Evolutionary conservation across 306 rosid genomes (phyloP).

Genomic region (Luffa aegyptiaca): DNA sequence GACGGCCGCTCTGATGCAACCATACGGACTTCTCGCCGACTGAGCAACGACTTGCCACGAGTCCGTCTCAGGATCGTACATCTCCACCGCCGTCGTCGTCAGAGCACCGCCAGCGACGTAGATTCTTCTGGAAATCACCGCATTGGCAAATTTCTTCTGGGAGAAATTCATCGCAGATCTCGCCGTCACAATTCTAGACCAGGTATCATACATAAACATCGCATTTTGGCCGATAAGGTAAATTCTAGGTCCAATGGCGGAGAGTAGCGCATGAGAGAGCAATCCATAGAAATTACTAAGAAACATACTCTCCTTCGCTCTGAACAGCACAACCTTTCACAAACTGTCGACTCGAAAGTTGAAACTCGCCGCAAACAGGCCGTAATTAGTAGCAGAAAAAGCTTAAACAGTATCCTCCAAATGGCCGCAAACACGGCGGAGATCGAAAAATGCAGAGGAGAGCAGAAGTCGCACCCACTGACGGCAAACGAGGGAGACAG

Average conservation of each 20-base stretch:
- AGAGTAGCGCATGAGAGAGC: slow-evolving; percentile 41
- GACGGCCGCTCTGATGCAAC: slow-evolving; percentile 53
- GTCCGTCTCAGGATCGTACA: slow-evolving; percentile 33
- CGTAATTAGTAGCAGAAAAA: slow-evolving; percentile 30
- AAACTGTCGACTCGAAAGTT: slow-evolving; percentile 1
- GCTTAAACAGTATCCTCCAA: slow-evolving; percentile 35
- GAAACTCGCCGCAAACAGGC: slow-evolving; percentile 35
- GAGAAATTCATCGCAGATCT: slow-evolving; percentile 37
- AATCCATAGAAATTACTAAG: slow-evolving; percentile 22
- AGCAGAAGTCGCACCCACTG: slow-evolving; percentile 46
- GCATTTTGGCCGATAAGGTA: slow-evolving; percentile 43
- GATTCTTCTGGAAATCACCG: slow-evolving; percentile 33
- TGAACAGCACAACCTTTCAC: slow-evolving; percentile 36
- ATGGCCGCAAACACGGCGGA: slow-evolving; percentile 39
- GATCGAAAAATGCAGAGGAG: slow-evolving; percentile 40
- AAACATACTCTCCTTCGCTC: slow-evolving; percentile 19
- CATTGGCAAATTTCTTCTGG: slow-evolving; percentile 50
- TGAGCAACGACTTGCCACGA: slow-evolving; percentile 35
- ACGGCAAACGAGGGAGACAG: slow-evolving; percentile 45
- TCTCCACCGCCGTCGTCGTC: slow-evolving; percentile 34
- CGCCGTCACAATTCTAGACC: slow-evolving; percentile 32
- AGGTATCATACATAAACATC: slow-evolving; percentile 43
- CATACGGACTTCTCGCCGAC: slow-evolving; percentile 45
- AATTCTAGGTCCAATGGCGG: slow-evolving; percentile 36
- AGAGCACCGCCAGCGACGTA: slow-evolving; percentile 58